Evolutionary conservation across 768 basidiomycete genomes (phyloP), one percentile per base, ranked within the genome.

Genomic region (Mycena rebaudengoi): DNA sequence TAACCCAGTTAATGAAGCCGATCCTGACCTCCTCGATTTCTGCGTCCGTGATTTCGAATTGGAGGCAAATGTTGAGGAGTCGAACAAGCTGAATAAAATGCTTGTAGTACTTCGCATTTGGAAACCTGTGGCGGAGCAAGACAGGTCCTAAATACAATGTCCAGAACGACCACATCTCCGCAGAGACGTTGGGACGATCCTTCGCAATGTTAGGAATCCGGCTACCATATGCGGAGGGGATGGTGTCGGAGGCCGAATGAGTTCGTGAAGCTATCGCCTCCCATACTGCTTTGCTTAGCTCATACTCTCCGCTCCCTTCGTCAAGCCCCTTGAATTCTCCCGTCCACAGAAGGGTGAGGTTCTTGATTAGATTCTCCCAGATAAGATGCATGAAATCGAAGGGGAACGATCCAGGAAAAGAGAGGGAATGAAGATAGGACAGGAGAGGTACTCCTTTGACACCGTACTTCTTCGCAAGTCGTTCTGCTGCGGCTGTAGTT

Each of bases 361-460:
- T 82, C 25, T 67, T 69, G 26, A 82, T 65, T 2, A 83, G 46
- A 61, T 85, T 85, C 62, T 83, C 82, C 67, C 71, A 81, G 21
- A 85, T 71, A 0, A 82, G 73, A 49, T 86, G 84, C 80, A 85
- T 85, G 70, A 83, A 83, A 49, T 86, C 83, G 63, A 78, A 78
- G 0, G 83, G 83, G 20, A 83, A 80, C 16, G 79, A 79, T 6
- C 23, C 0, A 0, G 84, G 78, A 62, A 83, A 80, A 7, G 69
- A 69, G 26, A 83, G 57, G 0, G 78, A 81, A 1, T 67, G 49
- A 2, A 83, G 72, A 14, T 25, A n/a, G 10, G 61, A 60, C n/a
- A 83, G 74, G 1, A 79, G 26, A 5, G 82, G 66, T 16, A 72
- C 23, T 13, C 74, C 76, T 28, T 78, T 78, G 59, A 80, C 74